These are phyloP conservation scores for Phaeophleospora eucalypticola DNA, from an alignment of 2,329 filamentous ascomycete genomes.

Conservation along the genomic window DNA sequence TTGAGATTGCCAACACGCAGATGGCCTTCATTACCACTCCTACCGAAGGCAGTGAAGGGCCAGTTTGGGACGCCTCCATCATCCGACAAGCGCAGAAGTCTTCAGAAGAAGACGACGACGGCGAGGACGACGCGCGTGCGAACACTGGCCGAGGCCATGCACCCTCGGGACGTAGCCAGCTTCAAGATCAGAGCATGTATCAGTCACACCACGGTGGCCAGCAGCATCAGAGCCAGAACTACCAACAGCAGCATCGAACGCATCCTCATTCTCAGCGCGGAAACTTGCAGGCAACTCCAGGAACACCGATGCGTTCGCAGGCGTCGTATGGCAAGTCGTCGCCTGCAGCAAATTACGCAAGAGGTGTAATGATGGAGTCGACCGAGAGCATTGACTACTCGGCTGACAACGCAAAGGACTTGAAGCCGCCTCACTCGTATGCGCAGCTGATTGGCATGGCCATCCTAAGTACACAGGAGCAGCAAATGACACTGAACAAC, in stretches of 20 bases:
- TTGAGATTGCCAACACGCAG: conserved; percentile 87
- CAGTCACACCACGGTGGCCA: conserved; percentile 23
- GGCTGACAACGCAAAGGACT: conserved; percentile 76
- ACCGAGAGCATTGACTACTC: conserved; percentile 68
- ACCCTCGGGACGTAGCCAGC: conserved; percentile 14
- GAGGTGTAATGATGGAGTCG: conserved; percentile 50
- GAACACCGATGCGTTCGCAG: conserved; percentile 34
- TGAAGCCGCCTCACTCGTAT: conserved; percentile 96
- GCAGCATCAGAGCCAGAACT: conserved; percentile 17
- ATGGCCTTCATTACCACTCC: conserved; percentile 98
- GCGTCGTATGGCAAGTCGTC: conserved; percentile 41
- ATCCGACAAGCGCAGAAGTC: conserved; percentile 37
- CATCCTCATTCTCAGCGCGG: conserved; percentile 36
- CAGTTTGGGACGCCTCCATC: conserved; percentile 49
- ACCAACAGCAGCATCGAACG: conserved; percentile 24
- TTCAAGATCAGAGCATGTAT: conserved; percentile 23
- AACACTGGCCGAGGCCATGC: conserved; percentile 10
- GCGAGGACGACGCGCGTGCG: conserved; percentile 29
- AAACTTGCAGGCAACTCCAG: conserved; percentile 29
- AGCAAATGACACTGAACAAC: conserved; percentile 83
- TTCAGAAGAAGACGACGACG: conserved; percentile 41
- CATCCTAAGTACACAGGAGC: conserved; percentile 78
- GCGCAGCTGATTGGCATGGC: conserved; percentile 96
- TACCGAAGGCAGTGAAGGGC: conserved; percentile 67
- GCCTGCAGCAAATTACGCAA: conserved; percentile 44